Conservation (phyloP, 371 early-diverging fungal genomes). For the Lichtheimia corymbifera region DNA sequence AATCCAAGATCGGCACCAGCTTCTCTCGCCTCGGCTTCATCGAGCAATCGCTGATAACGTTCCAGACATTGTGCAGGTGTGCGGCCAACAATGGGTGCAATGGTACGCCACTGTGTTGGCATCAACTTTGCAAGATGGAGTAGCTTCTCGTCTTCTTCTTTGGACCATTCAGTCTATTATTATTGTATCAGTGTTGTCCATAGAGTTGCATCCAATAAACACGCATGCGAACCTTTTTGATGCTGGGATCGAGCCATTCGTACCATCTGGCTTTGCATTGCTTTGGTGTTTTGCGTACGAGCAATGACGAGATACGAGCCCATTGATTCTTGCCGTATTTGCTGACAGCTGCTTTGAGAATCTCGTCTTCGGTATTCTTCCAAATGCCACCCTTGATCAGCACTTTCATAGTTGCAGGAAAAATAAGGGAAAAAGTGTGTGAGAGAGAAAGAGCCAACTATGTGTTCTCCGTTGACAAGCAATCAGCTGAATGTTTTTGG, state of each 20-base stretch:
- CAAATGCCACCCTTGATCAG: conserved; percentile 77
- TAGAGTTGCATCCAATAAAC: not conserved
- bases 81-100: conserved; percentile 96
- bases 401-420: conserved; percentile 17
- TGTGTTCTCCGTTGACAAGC: not conserved
- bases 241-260: conserved; percentile 98
- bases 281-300: conserved; percentile 94
- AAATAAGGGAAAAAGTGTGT: not conserved
- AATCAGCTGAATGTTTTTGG: no score
- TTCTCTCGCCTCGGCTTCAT: conserved; percentile 88
- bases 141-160: conserved; percentile 97
- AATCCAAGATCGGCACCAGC: conserved; percentile 64
- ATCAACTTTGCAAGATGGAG: conserved; percentile 96
- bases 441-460: not conserved
- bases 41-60: conserved; percentile 92
- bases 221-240: conserved; percentile 78
- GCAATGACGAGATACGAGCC: conserved; percentile 96
- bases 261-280: conserved; percentile 99
- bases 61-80: conserved; percentile 98
- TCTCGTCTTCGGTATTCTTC: conserved; percentile 96
- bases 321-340: conserved; percentile 99
- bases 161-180: conserved; percentile 92
- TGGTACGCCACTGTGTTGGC: conserved; percentile 99
- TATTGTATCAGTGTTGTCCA: not conserved
- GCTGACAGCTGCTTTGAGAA: conserved; percentile 96